Conservation (phyloP, 164 flowering plant genomes). For the Stephania yunnanensis region DNA sequence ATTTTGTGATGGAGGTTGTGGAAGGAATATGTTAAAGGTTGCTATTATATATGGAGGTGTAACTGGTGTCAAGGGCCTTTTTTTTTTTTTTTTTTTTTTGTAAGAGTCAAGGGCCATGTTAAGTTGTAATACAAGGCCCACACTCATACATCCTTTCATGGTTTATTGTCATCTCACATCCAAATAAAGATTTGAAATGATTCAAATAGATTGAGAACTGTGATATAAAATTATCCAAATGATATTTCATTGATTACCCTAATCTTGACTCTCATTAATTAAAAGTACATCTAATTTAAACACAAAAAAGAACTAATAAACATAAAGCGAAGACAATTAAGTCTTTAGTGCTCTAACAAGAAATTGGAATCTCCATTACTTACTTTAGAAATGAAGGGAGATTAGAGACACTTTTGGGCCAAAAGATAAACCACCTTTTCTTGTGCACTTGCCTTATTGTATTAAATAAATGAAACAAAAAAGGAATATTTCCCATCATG, state of each 20-base stretch:
- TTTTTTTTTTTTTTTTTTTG: too few relatives aligned
- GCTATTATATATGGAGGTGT: too few relatives aligned
- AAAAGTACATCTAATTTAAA: neutral
- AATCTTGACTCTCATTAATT: neutral
- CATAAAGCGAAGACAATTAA: neutral
- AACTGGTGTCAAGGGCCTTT: too few relatives aligned
- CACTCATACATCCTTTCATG: too few relatives aligned
- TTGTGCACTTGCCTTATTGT: slow-evolving; percentile 3
- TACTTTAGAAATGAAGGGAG: neutral
- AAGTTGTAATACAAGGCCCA: too few relatives aligned
- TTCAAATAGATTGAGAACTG: neutral
- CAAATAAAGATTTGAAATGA: neutral
- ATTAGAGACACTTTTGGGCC: neutral
- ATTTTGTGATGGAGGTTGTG: too few relatives aligned
- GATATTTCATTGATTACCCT: neutral
- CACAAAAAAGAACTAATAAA: neutral
- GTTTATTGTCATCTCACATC: too few relatives aligned
- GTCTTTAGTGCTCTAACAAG: neutral
- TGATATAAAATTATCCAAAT: neutral
- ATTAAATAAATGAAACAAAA: neutral
- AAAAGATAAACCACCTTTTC: neutral
- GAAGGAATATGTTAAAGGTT: too few relatives aligned
- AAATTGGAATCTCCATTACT: neutral
- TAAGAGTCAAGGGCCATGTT: too few relatives aligned
- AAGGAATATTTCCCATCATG: slow-evolving; percentile 3